Evolutionary conservation across 2,329 filamentous ascomycete genomes (phyloP).

Genomic region (Ophiostoma ips): DNA sequence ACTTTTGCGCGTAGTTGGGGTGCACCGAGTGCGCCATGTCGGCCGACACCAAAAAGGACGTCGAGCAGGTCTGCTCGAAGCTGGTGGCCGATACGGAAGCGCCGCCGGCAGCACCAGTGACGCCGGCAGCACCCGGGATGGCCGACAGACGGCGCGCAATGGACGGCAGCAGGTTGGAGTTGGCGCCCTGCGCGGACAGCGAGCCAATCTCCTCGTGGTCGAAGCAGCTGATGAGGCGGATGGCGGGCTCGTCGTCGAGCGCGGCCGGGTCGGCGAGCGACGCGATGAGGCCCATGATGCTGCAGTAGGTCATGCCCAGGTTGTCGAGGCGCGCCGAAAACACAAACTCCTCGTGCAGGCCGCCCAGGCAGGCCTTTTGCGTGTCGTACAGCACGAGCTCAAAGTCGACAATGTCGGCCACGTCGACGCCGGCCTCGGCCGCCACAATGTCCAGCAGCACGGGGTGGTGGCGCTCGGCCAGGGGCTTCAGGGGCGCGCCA

Average conservation of each 20-base stretch:
- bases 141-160: constrained; percentile 78
- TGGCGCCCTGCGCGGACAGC: constrained; percentile 79
- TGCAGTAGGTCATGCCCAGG: constrained; percentile 91
- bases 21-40: constrained; percentile 97
- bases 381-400: constrained; percentile 96
- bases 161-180: constrained; percentile 80
- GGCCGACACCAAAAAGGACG: constrained; percentile 86
- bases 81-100: constrained; percentile 63
- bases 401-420: constrained; percentile 73
- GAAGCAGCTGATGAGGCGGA: constrained; percentile 87
- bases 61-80: constrained; percentile 82
- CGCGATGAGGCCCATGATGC: constrained; percentile 68
- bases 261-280: constrained; percentile 52
- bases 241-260: constrained; percentile 53
- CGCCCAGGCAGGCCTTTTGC: constrained; percentile 78
- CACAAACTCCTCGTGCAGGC: constrained; percentile 85
- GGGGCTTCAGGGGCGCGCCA: constrained; percentile 55
- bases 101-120: too few species aligned
- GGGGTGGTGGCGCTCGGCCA: constrained; percentile 76
- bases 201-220: constrained; percentile 98
- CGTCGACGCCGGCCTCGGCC: constrained; percentile 55
- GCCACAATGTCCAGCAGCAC: constrained; percentile 78
- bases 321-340: constrained; percentile 95
- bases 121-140: constrained; percentile 46
- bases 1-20: constrained; percentile 86